Evolutionary conservation across 139 green algal genomes (phyloP).

Genomic region (Chlorella sp.): DNA sequence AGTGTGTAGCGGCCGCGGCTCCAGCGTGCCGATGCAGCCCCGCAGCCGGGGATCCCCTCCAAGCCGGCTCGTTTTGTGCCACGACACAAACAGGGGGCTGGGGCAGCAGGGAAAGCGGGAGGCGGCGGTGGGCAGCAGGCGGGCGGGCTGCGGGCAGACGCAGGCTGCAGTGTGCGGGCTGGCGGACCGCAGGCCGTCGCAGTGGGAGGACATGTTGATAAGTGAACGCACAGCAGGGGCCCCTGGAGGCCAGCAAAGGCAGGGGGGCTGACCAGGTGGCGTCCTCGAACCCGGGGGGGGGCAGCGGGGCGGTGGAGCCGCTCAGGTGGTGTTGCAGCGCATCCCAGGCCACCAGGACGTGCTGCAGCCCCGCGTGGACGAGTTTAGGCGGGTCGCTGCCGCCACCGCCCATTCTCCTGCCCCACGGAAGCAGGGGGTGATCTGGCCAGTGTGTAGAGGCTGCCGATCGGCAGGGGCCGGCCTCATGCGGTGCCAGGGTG

Average conservation of each 20-base stretch:
- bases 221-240: too few species aligned
- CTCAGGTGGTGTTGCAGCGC: constrained; percentile 55
- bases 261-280: constrained; percentile 50
- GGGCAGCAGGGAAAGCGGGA: background rate
- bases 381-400: background rate
- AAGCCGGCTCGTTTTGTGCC: constrained; percentile 66
- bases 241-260: too few species aligned
- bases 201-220: too few species aligned
- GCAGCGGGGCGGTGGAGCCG: constrained; percentile 8
- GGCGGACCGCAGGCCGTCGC: too few species aligned
- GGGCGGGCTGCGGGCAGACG: too few species aligned
- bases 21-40: constrained; percentile 87
- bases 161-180: background rate
- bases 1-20: constrained; percentile 64
- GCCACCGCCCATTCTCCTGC: background rate
- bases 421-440: too few species aligned
- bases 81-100: constrained; percentile 86
- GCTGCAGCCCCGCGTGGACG: constrained; percentile 32
- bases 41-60: constrained; percentile 56
- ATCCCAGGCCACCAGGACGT: constrained; percentile 66
- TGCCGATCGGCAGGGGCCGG: too few species aligned
- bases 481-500: too few species aligned
- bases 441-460: too few species aligned
- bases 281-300: constrained; percentile 55
- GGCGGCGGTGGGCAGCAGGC: background rate